phyloP scores from a whole-genome alignment of 1,284 basidiomycete species.

The Apiotrichum gracile region DNA sequence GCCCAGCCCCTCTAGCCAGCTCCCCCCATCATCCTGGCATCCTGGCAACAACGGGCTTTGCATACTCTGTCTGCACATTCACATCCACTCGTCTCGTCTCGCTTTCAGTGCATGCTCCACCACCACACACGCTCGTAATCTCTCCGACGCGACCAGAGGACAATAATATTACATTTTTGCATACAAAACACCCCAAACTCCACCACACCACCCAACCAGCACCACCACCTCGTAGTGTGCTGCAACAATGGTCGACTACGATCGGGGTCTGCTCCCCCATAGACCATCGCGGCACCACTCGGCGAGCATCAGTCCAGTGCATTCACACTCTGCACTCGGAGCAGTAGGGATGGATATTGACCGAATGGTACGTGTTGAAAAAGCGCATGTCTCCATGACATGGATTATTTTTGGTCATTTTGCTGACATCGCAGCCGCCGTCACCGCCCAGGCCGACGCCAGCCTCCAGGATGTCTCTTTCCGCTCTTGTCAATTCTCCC shows the following conservation, averaged over 20 bases:
- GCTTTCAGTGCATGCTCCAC: no score
- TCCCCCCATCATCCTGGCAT: no score
- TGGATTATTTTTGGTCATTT: not conserved
- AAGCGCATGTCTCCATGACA: not conserved
- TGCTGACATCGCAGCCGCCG: slow-evolving; percentile 1
- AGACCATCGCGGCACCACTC: slow-evolving; percentile 6
- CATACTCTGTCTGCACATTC: no score
- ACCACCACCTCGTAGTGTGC: not conserved
- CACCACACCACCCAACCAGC: not conserved
- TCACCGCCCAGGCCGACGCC: slow-evolving; percentile 21
- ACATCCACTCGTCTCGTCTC: no score
- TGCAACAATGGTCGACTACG: slow-evolving; percentile 11
- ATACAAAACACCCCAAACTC: no score
- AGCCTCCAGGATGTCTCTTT: slow-evolving; percentile 34
- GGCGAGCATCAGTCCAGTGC: slow-evolving; percentile 12
- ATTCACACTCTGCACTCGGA: slow-evolving; percentile 1
- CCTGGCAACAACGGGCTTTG: no score
- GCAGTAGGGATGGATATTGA: slow-evolving; percentile 10
- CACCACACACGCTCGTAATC: no score
- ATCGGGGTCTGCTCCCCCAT: slow-evolving; percentile 1
- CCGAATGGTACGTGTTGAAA: slow-evolving; percentile 7
- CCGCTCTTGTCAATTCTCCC: slow-evolving; percentile 36
- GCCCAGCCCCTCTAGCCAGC: not conserved
- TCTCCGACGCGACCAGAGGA: no score
- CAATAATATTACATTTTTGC: no score